These are phyloP conservation scores for Clavispora fructus DNA, from an alignment of 805 yeast species.

Conservation along the genomic window DNA sequence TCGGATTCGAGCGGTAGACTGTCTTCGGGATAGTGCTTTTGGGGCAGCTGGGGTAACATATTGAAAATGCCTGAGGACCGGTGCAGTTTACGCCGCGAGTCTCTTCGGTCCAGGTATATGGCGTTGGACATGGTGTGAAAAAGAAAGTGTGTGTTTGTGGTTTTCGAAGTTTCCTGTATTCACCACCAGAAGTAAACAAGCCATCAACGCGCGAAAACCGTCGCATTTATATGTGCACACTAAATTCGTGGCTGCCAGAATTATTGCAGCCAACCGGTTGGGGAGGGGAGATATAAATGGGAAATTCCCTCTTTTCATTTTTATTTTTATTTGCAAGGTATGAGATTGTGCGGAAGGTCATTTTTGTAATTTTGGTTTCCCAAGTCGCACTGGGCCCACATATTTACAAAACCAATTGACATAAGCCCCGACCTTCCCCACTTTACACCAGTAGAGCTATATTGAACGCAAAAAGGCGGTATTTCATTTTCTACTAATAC, in stretches of 20 bases:
- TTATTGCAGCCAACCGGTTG: neutral
- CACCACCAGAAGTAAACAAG: neutral
- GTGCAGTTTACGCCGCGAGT: conserved; percentile 17
- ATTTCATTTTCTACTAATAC: too few relatives aligned
- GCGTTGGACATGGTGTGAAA: neutral
- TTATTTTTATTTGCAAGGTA: too few relatives aligned
- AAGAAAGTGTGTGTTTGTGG: neutral
- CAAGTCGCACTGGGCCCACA: too few relatives aligned
- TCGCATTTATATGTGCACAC: neutral
- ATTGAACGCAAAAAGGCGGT: too few relatives aligned
- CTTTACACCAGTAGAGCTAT: too few relatives aligned
- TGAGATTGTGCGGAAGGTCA: too few relatives aligned
- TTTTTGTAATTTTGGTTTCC: too few relatives aligned
- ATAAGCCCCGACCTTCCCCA: too few relatives aligned
- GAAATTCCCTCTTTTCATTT: too few relatives aligned
- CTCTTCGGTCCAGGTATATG: neutral
- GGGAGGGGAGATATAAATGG: too few relatives aligned
- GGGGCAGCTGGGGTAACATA: conserved; percentile 35
- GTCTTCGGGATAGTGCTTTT: conserved; percentile 41
- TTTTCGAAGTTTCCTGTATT: neutral
- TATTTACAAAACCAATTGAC: too few relatives aligned
- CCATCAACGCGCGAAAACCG: neutral
- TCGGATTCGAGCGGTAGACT: conserved; percentile 39
- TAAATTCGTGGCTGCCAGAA: neutral
- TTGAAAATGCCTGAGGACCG: conserved; percentile 19